phyloP scores from a whole-genome alignment of 2,329 filamentous ascomycete genomes.

The Venturiaceae sp. region DNA sequence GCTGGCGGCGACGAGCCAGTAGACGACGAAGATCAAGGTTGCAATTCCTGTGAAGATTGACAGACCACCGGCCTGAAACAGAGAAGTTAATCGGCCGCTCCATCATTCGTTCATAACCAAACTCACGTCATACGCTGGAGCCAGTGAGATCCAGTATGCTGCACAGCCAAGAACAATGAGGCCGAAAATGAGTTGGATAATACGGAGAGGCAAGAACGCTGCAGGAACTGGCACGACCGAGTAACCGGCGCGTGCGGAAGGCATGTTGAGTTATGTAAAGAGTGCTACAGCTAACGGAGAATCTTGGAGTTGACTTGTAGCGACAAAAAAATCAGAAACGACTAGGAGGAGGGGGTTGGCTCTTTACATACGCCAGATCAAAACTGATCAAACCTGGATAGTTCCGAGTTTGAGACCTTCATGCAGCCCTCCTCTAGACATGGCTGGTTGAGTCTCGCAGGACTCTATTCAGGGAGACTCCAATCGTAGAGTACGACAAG shows the following conservation, averaged over 20 bases:
- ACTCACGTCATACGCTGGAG: background rate
- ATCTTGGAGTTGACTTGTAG: background rate
- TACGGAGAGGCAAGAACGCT: constrained; percentile 5
- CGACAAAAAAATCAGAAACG: background rate
- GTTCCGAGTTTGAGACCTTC: too few relatives aligned
- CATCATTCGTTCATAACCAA: background rate
- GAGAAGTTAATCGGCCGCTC: background rate
- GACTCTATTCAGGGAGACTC: too few relatives aligned
- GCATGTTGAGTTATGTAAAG: background rate
- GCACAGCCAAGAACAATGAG: constrained; percentile 6
- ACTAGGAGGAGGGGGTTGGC: background rate
- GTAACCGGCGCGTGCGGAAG: background rate
- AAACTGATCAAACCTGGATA: too few relatives aligned
- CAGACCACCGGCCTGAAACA: too few relatives aligned
- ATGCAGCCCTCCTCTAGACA: too few relatives aligned
- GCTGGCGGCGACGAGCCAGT: background rate
- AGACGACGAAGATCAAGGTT: background rate
- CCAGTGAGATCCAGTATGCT: too few relatives aligned
- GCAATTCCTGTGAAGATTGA: constrained; percentile 9
- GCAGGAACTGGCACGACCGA: constrained; percentile 7
- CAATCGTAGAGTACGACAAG: too few relatives aligned
- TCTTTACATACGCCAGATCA: too few relatives aligned
- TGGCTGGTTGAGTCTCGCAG: too few relatives aligned
- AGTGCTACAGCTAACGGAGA: background rate
- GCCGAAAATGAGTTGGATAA: constrained; percentile 8